Evolutionary conservation across 345 rosid genomes (phyloP).

Genomic region (Dovyalis caffra): DNA sequence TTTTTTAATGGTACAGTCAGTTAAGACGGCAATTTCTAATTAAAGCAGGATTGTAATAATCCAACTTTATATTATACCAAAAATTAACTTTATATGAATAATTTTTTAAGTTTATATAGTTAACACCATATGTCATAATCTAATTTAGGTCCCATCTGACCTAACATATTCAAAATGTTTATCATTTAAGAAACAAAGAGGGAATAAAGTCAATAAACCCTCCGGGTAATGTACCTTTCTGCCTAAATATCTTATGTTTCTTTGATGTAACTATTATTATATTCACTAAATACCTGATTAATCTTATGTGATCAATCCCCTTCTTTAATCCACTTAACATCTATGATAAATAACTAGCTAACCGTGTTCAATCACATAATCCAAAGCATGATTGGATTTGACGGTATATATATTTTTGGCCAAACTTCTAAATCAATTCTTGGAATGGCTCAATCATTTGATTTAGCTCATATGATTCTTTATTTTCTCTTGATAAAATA

Average conservation of each 20-base stretch:
- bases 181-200: neutral
- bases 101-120: neutral
- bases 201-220: slow-evolving; percentile 17
- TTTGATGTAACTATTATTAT: too few relatives aligned
- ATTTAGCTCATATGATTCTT: neutral
- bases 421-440: too few relatives aligned
- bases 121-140: neutral
- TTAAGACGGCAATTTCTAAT: neutral
- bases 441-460: too few relatives aligned
- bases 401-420: too few relatives aligned
- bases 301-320: too few relatives aligned
- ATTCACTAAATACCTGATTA: neutral
- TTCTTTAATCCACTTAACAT: too few relatives aligned
- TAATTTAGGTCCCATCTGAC: slow-evolving; percentile 20
- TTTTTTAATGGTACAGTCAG: neutral
- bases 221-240: slow-evolving; percentile 9
- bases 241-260: neutral
- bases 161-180: neutral
- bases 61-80: neutral
- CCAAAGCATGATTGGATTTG: too few relatives aligned
- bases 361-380: too few relatives aligned
- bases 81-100: neutral
- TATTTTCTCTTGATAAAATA: neutral
- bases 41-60: neutral
- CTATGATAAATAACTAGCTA: too few relatives aligned